Base-by-base conservation (phyloP, 306 rosid genomes). In the Castanea crenata region DNA sequence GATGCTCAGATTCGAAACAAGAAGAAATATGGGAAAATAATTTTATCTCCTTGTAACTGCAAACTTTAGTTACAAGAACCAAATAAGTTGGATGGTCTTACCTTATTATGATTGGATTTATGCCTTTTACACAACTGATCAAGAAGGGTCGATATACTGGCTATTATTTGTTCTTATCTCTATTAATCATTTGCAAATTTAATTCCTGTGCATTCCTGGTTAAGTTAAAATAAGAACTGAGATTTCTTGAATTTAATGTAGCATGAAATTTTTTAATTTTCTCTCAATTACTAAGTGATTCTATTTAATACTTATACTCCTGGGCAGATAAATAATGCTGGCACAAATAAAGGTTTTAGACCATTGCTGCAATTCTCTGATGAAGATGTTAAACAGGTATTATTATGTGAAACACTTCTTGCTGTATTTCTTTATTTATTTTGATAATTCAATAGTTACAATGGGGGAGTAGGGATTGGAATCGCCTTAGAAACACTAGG, bases 301-400 rank as follows among this genome's bases (percentile, higher is more conserved):
- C 54, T 12, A 15, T 72, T 80, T 75, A 49, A 49, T 49, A 10
- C 15, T 10, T 10, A 13, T 79, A 5, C 64, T 56, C 51, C 14
- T 83, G 73, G 55, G 83, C 90, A 91, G 99, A 92, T 92, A 81
- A 95, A 95, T 78, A 95, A 92, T 82, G 98, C 99, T 12, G 99
- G 98, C 44, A 78, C 96, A 68, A 95, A 90, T 83, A 95, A 92
- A 88, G 98, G 99, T 79, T 95, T 95, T 79, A 86, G 99, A 87
- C 94, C 99, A 21, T 77, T 95, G 85, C 95, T 95, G 80, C 91
- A 91, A 77, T 95, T 95, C 70, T 90, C 86, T 18, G 98, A 95
- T 56, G 97, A 92, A 90, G 99, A 95, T 85, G 87, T 95, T 79
- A 85, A 76, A 81, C 99, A 95, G 98, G 98, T 95, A 86, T 15